Evolutionary conservation across 371 early-diverging fungal genomes (phyloP).

Genomic region (Lichtheimia hyalospora): DNA sequence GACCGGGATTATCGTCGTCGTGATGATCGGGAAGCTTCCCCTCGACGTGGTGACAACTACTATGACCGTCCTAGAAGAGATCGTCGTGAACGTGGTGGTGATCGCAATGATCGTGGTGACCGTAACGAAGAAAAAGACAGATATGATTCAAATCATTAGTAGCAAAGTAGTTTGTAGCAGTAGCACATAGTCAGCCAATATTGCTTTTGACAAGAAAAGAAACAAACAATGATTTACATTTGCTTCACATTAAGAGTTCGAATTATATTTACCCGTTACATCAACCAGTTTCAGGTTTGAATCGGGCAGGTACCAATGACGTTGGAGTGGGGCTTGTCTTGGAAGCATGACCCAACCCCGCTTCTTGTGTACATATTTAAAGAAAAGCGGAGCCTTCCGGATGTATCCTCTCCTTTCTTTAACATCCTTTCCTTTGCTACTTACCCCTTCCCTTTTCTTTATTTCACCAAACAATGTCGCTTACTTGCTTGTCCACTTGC

Average conservation of each 20-base stretch:
- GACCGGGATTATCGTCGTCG: conserved; percentile 11
- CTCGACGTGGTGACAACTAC: conserved; percentile 12
- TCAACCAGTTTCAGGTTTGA: too few relatives aligned
- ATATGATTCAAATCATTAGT: too few relatives aligned
- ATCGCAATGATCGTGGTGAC: conserved; percentile 12
- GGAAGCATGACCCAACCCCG: too few relatives aligned
- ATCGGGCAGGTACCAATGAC: too few relatives aligned
- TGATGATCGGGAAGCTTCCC: conserved; percentile 12
- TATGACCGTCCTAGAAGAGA: conserved; percentile 6
- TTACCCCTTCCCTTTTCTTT: conserved; percentile 3
- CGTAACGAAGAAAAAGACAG: neutral
- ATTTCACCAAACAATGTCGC: neutral
- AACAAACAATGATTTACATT: too few relatives aligned
- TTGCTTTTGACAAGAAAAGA: too few relatives aligned
- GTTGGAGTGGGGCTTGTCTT: too few relatives aligned
- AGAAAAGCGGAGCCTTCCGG: neutral
- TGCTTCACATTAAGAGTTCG: too few relatives aligned
- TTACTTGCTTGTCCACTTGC: too few relatives aligned
- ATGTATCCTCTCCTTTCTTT: neutral
- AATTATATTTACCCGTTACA: too few relatives aligned
- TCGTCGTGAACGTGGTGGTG: conserved; percentile 10
- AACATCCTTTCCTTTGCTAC: neutral
- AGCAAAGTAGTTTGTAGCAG: too few relatives aligned
- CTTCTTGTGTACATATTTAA: neutral
- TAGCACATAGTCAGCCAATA: too few relatives aligned